phyloP scores from a whole-genome alignment of 192 early-diverging fungal genomes.

The Kickxella alabastrina region DNA sequence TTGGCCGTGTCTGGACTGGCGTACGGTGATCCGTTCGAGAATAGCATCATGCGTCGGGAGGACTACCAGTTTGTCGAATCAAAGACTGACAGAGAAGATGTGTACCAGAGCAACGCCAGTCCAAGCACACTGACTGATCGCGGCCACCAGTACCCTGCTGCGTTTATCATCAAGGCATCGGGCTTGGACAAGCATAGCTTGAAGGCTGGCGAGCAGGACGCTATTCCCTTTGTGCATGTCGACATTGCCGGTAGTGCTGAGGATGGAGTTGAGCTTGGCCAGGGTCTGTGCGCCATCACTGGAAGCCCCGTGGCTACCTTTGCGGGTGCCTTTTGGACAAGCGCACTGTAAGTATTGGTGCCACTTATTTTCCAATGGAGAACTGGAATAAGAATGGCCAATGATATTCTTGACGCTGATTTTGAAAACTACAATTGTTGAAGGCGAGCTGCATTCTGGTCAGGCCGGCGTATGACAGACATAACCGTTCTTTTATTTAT shows the following conservation, averaged over 20 bases:
- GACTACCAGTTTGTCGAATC: slow-evolving; percentile 64
- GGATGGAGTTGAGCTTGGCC: slow-evolving; percentile 57
- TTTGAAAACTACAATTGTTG: slow-evolving; percentile 1
- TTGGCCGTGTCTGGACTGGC: slow-evolving; percentile 63
- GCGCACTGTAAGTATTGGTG: not conserved
- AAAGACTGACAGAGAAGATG: slow-evolving; percentile 70
- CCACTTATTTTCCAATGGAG: too few relatives aligned
- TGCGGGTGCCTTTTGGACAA: slow-evolving; percentile 65
- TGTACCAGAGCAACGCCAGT: slow-evolving; percentile 75
- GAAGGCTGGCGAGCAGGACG: slow-evolving; percentile 51
- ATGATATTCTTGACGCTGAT: too few relatives aligned
- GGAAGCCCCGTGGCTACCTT: slow-evolving; percentile 76
- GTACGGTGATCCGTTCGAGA: slow-evolving; percentile 77
- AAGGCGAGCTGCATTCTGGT: too few relatives aligned
- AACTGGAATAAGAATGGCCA: too few relatives aligned
- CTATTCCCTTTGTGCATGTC: slow-evolving; percentile 78
- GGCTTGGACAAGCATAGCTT: slow-evolving; percentile 72
- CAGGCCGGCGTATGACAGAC: too few relatives aligned
- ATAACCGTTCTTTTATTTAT: too few relatives aligned
- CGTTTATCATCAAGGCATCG: slow-evolving; percentile 74
- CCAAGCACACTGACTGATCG: slow-evolving; percentile 68
- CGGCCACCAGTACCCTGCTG: slow-evolving; percentile 85
- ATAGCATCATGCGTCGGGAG: slow-evolving; percentile 76
- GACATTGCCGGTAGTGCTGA: slow-evolving; percentile 83
- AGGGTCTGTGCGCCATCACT: slow-evolving; percentile 66